These are phyloP conservation scores for Ceratocystis ficicola DNA, from an alignment of 2,329 filamentous ascomycete species.

Conservation along the genomic window DNA sequence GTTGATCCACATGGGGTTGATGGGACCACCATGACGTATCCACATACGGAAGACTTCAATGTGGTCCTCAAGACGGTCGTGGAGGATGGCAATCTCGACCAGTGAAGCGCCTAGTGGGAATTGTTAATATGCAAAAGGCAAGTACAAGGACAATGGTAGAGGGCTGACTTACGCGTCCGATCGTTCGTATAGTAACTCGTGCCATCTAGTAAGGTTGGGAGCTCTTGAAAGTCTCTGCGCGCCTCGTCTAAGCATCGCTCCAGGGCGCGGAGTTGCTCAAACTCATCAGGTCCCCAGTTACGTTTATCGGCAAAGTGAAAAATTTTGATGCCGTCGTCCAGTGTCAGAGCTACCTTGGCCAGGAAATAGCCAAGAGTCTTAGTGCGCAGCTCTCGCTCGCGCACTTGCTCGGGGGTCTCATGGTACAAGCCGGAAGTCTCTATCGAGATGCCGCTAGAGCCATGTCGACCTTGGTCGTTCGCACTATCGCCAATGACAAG, in stretches of 20 bases:
- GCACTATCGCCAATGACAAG: neutral
- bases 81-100: slow-evolving; percentile 38
- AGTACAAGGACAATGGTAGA: neutral
- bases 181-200: slow-evolving; percentile 48
- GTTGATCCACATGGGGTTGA: slow-evolving; percentile 44
- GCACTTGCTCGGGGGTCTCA: slow-evolving; percentile 24
- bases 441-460: neutral
- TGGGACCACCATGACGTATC: slow-evolving; percentile 42
- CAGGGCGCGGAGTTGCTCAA: slow-evolving; percentile 45
- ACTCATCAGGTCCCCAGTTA: slow-evolving; percentile 47
- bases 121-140: neutral
- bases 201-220: slow-evolving; percentile 43
- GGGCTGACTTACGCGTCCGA: slow-evolving; percentile 20
- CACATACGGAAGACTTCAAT: slow-evolving; percentile 42
- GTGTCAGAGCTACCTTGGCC: slow-evolving; percentile 43
- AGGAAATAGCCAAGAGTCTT: slow-evolving; percentile 48
- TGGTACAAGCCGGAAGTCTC: slow-evolving; percentile 8
- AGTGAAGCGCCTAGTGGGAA: slow-evolving; percentile 39
- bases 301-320: slow-evolving; percentile 46
- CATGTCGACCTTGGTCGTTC: slow-evolving; percentile 6
- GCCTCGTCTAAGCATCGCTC: slow-evolving; percentile 47
- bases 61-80: slow-evolving; percentile 37
- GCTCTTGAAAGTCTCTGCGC: slow-evolving; percentile 48
- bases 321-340: slow-evolving; percentile 43
- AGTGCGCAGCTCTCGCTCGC: slow-evolving; percentile 28